Conservation (phyloP, 2,329 filamentous ascomycete genomes). For the Ascochyta fabae region DNA sequence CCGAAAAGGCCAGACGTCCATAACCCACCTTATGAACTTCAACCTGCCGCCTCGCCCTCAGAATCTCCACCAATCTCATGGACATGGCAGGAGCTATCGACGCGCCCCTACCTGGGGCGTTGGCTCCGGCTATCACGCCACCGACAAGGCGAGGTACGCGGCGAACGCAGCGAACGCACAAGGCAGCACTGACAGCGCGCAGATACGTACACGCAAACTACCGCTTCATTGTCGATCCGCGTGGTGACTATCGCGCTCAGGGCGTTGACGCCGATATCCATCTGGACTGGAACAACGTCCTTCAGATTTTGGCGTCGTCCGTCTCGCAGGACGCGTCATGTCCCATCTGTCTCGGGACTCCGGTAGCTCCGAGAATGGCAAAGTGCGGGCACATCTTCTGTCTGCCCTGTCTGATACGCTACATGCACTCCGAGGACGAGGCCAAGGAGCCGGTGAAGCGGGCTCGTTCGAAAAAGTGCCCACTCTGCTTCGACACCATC, state of each 20-base stretch:
- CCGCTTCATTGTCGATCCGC: slow-evolving; percentile 89
- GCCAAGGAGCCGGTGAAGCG: slow-evolving; percentile 68
- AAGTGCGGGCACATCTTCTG: slow-evolving; percentile 98
- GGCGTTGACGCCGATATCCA: slow-evolving; percentile 86
- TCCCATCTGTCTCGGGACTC: slow-evolving; percentile 91
- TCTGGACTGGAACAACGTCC: slow-evolving; percentile 86
- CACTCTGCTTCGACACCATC: slow-evolving; percentile 93
- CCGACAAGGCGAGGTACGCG: slow-evolving; percentile 82
- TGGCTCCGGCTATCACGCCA: slow-evolving; percentile 86
- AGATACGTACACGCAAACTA: slow-evolving; percentile 96
- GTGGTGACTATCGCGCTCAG: slow-evolving; percentile 78
- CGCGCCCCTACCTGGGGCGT: slow-evolving; percentile 81
- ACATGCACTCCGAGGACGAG: slow-evolving; percentile 86
- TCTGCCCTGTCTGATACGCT: slow-evolving; percentile 88
- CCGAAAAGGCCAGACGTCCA: slow-evolving; percentile 92
- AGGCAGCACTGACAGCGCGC: slow-evolving; percentile 8
- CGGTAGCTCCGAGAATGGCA: slow-evolving; percentile 94
- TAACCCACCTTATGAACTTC: slow-evolving; percentile 96
- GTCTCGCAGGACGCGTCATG: slow-evolving; percentile 89
- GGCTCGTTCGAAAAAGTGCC: slow-evolving; percentile 89
- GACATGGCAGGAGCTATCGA: slow-evolving; percentile 61
- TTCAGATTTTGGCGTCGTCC: slow-evolving; percentile 89
- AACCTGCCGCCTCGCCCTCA: slow-evolving; percentile 77
- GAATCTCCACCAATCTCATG: slow-evolving; percentile 60
- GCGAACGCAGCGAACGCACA: background rate